phyloP scores from a whole-genome alignment of 805 yeast genomes.

The Sugiyamaella qingdaonensis region DNA sequence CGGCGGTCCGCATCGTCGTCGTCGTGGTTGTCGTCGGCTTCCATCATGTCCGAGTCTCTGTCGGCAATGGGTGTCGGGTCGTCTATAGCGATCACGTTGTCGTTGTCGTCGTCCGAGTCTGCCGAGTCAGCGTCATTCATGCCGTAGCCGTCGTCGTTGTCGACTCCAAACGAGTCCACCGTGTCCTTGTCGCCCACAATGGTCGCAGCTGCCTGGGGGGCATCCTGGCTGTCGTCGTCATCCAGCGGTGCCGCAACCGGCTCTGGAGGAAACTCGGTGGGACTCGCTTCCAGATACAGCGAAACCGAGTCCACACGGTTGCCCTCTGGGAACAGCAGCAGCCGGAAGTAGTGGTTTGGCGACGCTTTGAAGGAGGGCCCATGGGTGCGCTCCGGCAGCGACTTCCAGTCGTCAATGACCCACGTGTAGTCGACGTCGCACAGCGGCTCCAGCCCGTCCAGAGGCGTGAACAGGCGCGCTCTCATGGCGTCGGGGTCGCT shows the following conservation, averaged over 20 bases:
- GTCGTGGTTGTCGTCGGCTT: neutral
- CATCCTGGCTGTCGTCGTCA: neutral
- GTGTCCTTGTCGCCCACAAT: slow-evolving; percentile 36
- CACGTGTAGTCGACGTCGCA: slow-evolving; percentile 29
- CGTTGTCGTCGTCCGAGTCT: slow-evolving; percentile 30
- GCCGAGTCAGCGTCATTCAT: slow-evolving; percentile 27
- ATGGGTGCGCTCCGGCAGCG: slow-evolving; percentile 32
- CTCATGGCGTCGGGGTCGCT: slow-evolving; percentile 14
- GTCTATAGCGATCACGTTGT: neutral
- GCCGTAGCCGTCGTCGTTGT: neutral
- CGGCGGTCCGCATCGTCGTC: neutral
- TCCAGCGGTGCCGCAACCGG: slow-evolving; percentile 20
- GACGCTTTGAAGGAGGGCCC: slow-evolving; percentile 31
- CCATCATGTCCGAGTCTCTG: neutral
- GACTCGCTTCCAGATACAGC: slow-evolving; percentile 73
- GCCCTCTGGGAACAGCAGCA: slow-evolving; percentile 75
- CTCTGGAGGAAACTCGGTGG: slow-evolving; percentile 4
- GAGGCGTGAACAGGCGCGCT: slow-evolving; percentile 6
- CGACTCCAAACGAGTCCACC: slow-evolving; percentile 9
- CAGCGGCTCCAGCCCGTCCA: slow-evolving; percentile 2
- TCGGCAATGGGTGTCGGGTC: neutral
- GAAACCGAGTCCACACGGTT: slow-evolving; percentile 60
- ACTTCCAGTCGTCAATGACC: slow-evolving; percentile 37
- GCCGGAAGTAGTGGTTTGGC: slow-evolving; percentile 37
- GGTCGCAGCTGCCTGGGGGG: slow-evolving; percentile 20